Evolutionary conservation across 768 basidiomycete species (phyloP).

Genomic region (Serendipita sp.): DNA sequence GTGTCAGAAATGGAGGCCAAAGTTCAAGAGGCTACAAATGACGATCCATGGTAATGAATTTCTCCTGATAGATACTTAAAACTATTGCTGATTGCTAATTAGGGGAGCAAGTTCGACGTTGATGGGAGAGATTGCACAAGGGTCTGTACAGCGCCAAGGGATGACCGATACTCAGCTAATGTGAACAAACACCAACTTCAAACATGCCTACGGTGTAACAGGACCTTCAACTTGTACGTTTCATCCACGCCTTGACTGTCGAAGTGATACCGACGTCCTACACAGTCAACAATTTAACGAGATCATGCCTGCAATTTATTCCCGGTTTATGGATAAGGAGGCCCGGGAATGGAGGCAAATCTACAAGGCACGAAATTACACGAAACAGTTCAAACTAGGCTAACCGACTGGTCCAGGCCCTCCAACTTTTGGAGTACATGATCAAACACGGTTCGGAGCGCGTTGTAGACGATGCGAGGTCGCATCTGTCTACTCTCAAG

Average conservation of each 20-base stretch:
- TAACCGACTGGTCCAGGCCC: conserved; percentile 19
- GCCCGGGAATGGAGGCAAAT: conserved; percentile 97
- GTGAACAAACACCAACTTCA: neutral
- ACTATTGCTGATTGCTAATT: neutral
- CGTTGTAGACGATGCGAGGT: conserved; percentile 92
- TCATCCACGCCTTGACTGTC: neutral
- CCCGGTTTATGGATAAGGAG: conserved; percentile 95
- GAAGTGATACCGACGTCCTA: conserved; percentile 2
- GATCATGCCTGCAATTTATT: conserved; percentile 95
- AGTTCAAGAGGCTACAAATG: conserved; percentile 91
- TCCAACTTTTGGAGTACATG: conserved; percentile 88
- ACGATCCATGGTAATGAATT: conserved; percentile 84
- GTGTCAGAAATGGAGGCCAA: conserved; percentile 95
- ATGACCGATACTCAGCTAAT: neutral
- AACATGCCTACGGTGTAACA: conserved; percentile 19
- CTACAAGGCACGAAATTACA: conserved; percentile 54
- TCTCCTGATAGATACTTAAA: neutral
- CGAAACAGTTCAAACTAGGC: neutral
- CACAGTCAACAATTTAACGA: conserved; percentile 93
- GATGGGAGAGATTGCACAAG: conserved; percentile 97
- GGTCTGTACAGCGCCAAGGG: conserved; percentile 35
- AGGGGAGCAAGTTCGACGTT: conserved; percentile 97
- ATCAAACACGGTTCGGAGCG: conserved; percentile 95
- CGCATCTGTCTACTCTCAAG: conserved; percentile 88
- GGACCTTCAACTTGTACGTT: conserved; percentile 93